Evolutionary conservation across 306 rosid species (phyloP), one percentile per base, ranked within the genome.

Genomic region (Alnus glutinosa): DNA sequence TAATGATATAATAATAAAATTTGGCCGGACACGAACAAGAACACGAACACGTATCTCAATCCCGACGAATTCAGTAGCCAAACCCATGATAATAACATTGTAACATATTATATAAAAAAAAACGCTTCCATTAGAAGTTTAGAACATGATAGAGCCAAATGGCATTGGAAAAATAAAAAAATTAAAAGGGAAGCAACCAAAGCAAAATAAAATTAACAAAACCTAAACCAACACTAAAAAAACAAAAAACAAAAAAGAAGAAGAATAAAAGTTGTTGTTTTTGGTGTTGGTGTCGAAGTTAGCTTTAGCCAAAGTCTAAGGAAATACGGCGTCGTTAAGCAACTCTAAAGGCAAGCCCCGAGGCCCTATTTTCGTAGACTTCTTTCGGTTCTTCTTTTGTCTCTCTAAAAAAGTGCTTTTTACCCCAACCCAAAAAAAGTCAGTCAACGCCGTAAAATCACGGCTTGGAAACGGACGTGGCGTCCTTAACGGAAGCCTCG

Each of bases 381-480:
- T 70, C 13, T 7, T 42, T 36, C 4, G 62, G 19, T 73, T 12
- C 34, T 74, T 62, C 32, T 32, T 4, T 0, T 9, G 28, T 3
- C 32, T 58, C 28, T 18, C 44, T 7, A 47, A 50, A 28, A 12
- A 5, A 16, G 57, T 75, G 54, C 55, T 52, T 62, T 57, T 62
- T 42, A 5, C 4, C 13, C 67, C 11, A n/a, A 19, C 7, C 18
- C 37, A 8, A 1, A 12, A 78, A 76, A 57, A 77, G 83, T 62
- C 86, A 82, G 75, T 69, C 44, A 77, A 75, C 85, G 73, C n/a
- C 84, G 39, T 70, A 42, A 34, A 54, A 16, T 89, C 89, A 90
- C 51, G 97, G 91, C 78, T 89, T 89, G 2, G 97, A 92, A 59
- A 90, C 97, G 72, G 98, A 91, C 23, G 92, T 79, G 0, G 86